Evolutionary conservation across 2,329 filamentous ascomycete species (phyloP), one percentile per base, ranked within the genome.

Genomic region (Ophiosphaerella herpotricha): DNA sequence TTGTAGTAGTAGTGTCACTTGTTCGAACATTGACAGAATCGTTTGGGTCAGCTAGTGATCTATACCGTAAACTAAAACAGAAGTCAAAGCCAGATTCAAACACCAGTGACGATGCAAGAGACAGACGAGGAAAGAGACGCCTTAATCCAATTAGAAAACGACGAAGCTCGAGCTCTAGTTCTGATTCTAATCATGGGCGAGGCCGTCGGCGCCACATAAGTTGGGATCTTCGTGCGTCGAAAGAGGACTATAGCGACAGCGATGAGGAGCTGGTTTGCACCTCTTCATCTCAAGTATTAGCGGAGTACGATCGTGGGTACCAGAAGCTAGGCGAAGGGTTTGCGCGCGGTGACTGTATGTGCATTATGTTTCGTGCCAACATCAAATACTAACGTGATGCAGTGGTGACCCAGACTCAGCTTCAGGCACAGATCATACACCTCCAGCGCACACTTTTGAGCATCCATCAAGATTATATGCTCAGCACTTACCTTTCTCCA

Each of bases 351-450:
- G 69, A 72, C 36, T 54, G 66, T 64, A 59, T n/a, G 65, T 43
- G 18, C 18, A 24, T 21, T 14, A 12, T 18, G 29, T 18, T 34
- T 23, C 1, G 9, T 7, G 14, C 16, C 14, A 24, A 18, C n/a
- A 14, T 16, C 23, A 32, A 26, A 14, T 7, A 31, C 48, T 64
- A 29, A 64, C 43, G 34, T 6, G 4, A 11, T 14, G 31, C 24
- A 70, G 66, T 65, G 37, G 59, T 63, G 11, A 54, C 66, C 2
- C 67, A 64, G 33, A 66, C 55, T 24, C 65, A 70, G 33, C 58
- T 72, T 1, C 68, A 71, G 32, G 50, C 63, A 1, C 68, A 72
- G 32, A 68, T 71, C 32, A 71, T 71, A 41, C 48, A 59, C 4
- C 48, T 72, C 8, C 68, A 71, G 43, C 63, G 64, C 45, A 63